Conservation (phyloP, 805 yeast species). For the Starmera pachycereana region DNA sequence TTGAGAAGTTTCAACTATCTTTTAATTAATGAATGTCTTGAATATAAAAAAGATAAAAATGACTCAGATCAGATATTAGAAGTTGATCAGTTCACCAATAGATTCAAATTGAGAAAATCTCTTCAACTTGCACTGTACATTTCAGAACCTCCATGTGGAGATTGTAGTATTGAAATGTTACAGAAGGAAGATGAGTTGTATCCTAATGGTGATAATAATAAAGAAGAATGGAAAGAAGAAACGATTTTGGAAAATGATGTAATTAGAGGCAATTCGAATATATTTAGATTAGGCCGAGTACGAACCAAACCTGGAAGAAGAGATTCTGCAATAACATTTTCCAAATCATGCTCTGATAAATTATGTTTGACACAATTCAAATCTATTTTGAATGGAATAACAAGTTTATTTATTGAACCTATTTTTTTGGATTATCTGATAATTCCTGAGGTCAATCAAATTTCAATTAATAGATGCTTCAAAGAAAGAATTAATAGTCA, state of each 20-base stretch:
- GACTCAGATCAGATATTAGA: too few species aligned
- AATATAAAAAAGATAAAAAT: slow-evolving; percentile 2
- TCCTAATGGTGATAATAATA: too few species aligned
- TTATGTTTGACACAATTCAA: slow-evolving; percentile 50
- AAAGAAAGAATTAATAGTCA: slow-evolving; percentile 3
- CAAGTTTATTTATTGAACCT: slow-evolving; percentile 24
- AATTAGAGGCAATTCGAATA: slow-evolving; percentile 57
- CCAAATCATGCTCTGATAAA: slow-evolving; percentile 89
- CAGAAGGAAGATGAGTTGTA: slow-evolving; percentile 3
- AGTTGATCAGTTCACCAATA: background rate
- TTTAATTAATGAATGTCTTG: slow-evolving; percentile 10
- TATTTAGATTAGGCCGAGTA: slow-evolving; percentile 47
- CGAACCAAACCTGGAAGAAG: slow-evolving; percentile 89
- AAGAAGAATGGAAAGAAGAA: slow-evolving; percentile 9
- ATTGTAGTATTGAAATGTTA: slow-evolving; percentile 53
- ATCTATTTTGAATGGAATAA: slow-evolving; percentile 40
- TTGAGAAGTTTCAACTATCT: slow-evolving; percentile 54
- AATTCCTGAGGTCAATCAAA: slow-evolving; percentile 24
- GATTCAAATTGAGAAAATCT: slow-evolving; percentile 24
- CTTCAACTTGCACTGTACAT: slow-evolving; percentile 48
- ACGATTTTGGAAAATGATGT: slow-evolving; percentile 11
- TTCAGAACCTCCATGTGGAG: slow-evolving; percentile 87
- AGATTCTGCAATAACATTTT: slow-evolving; percentile 61
- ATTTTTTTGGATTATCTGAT: slow-evolving; percentile 39
- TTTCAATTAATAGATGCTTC: slow-evolving; percentile 11